phyloP scores from a whole-genome alignment of 345 rosid species.

The Psidium friedrichsthalianum region DNA sequence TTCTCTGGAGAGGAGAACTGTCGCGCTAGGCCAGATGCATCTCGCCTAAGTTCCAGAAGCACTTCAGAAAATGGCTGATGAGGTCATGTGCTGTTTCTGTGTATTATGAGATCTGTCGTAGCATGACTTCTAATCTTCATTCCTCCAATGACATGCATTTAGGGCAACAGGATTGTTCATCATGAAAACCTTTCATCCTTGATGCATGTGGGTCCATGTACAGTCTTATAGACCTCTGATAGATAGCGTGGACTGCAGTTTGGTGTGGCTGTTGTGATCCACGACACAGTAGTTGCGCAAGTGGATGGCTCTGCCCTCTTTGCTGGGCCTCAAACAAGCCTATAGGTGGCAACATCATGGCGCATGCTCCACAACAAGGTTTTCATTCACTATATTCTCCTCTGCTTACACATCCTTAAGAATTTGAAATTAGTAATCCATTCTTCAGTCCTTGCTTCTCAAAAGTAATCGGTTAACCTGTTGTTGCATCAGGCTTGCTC shows the following conservation, averaged over 20 bases:
- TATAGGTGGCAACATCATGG: conserved; percentile 96
- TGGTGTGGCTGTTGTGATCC: conserved; percentile 85
- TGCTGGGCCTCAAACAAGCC: conserved; percentile 98
- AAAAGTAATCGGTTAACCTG: not conserved
- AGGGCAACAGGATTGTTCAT: not conserved
- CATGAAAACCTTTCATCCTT: not conserved
- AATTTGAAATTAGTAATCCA: not conserved
- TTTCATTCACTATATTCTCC: not conserved
- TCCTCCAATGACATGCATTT: not conserved
- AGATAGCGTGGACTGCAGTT: conserved; percentile 29
- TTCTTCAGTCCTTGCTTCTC: not conserved
- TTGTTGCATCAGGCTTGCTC: conserved; percentile 45
- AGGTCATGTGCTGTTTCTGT: conserved; percentile 29
- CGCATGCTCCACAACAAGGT: conserved; percentile 99
- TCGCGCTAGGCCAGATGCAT: conserved; percentile 99
- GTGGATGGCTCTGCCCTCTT: conserved; percentile 95
- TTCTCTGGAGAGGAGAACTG: conserved; percentile 89
- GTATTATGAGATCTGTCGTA: not conserved
- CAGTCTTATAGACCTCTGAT: not conserved
- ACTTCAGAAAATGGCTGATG: conserved; percentile 95
- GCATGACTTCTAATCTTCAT: not conserved
- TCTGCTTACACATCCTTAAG: not conserved
- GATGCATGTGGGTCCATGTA: not conserved
- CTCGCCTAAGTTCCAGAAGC: conserved; percentile 94
- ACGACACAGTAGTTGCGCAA: conserved; percentile 98